phyloP scores from a whole-genome alignment of 148 eudicot species.

The Cornus florida region DNA sequence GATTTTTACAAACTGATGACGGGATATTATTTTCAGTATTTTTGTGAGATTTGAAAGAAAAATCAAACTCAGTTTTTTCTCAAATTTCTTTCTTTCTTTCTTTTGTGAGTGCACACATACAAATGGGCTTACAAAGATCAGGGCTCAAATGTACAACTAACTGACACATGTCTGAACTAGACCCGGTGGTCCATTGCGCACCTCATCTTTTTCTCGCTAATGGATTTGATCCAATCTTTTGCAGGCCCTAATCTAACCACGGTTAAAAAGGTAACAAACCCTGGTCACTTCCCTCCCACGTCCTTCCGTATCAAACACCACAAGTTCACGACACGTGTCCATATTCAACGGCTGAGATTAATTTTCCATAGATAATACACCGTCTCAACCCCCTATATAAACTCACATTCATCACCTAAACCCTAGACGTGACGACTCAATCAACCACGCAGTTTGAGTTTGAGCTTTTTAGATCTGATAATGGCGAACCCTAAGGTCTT shows the following conservation, averaged over 20 bases:
- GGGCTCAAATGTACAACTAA: no score
- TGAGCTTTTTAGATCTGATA: not conserved
- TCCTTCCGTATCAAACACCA: not conserved
- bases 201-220: no score
- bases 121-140: no score
- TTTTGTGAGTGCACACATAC: no score
- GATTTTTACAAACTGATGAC: no score
- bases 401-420: not conserved
- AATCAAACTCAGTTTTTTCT: no score
- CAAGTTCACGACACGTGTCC: not conserved
- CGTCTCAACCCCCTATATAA: conserved; percentile 9
- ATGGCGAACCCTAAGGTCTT: conserved; percentile 44
- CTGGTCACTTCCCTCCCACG: not conserved
- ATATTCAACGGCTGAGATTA: conserved; percentile 16
- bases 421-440: not conserved
- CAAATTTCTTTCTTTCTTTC: no score
- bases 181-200: no score
- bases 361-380: not conserved
- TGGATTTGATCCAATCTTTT: no score
- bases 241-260: not conserved
- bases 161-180: no score
- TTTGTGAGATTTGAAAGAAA: no score
- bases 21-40: no score
- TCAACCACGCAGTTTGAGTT: not conserved
- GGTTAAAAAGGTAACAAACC: conserved; percentile 3